phyloP scores from a whole-genome alignment of 192 early-diverging fungal species.

The Mortierella alpina region DNA sequence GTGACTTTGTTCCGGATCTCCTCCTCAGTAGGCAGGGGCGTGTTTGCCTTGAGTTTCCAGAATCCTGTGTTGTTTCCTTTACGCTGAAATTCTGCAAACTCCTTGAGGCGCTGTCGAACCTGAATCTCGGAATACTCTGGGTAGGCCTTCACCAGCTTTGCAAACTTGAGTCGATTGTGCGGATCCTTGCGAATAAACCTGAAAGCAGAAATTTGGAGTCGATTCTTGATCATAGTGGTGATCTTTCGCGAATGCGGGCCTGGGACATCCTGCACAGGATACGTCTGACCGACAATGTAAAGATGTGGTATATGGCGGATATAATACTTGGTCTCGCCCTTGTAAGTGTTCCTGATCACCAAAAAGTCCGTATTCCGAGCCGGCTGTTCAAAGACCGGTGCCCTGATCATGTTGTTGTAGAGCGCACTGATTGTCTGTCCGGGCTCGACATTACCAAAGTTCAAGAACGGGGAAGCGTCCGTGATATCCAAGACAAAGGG shows the following conservation, averaged over 20 bases:
- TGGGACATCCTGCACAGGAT: conserved; percentile 93
- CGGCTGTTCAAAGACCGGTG: conserved; percentile 88
- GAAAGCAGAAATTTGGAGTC: conserved; percentile 90
- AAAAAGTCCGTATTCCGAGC: conserved; percentile 84
- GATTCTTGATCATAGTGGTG: conserved; percentile 84
- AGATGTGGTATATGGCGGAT: conserved; percentile 84
- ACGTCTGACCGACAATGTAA: conserved; percentile 92
- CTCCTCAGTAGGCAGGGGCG: conserved; percentile 84
- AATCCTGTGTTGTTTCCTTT: conserved; percentile 88
- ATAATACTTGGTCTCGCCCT: conserved; percentile 87
- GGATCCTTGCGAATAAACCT: conserved; percentile 88
- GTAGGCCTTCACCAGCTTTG: conserved; percentile 82
- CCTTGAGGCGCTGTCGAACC: conserved; percentile 93
- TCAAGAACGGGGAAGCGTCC: conserved; percentile 93
- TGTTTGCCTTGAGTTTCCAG: conserved; percentile 87
- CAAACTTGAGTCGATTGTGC: conserved; percentile 78
- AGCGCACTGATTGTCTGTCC: conserved; percentile 90
- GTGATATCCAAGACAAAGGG: conserved; percentile 87
- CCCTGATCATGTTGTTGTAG: conserved; percentile 95
- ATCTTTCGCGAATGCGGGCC: conserved; percentile 94
- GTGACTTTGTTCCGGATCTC: conserved; percentile 91
- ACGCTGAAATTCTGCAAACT: conserved; percentile 94
- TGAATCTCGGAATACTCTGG: conserved; percentile 88
- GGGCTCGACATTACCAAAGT: conserved; percentile 93
- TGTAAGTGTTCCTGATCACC: conserved; percentile 80